These are phyloP conservation scores for Penicillium sp. DNA, from an alignment of 2,329 filamentous ascomycete species.

Conservation along the genomic window DNA sequence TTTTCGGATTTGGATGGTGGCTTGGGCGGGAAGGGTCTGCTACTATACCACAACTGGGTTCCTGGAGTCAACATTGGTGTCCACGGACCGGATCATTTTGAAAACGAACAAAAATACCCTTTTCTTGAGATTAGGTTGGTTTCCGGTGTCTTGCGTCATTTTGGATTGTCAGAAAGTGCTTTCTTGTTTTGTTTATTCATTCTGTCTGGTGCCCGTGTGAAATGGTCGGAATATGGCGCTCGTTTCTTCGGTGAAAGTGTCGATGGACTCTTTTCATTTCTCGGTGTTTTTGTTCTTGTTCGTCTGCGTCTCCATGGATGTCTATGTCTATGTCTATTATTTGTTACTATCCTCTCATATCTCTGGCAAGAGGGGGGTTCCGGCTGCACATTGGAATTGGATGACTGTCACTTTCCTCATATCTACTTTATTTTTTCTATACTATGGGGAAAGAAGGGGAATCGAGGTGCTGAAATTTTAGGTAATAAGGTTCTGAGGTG, in stretches of 20 bases:
- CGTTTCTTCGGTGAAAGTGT: not conserved
- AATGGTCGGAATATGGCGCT: slow-evolving; percentile 6
- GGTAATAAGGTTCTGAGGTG: no score
- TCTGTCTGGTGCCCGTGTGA: slow-evolving; percentile 1
- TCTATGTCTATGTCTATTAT: not conserved
- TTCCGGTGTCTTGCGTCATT: not conserved
- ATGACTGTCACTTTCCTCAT: not conserved
- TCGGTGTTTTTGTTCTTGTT: slow-evolving; percentile 2
- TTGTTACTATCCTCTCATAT: not conserved
- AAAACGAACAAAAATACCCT: not conserved
- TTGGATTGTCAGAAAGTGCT: not conserved
- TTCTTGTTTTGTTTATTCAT: not conserved
- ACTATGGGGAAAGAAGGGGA: not conserved
- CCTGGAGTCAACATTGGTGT: slow-evolving; percentile 26
- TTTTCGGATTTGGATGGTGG: slow-evolving; percentile 24
- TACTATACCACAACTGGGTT: slow-evolving; percentile 21
- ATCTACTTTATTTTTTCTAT: not conserved
- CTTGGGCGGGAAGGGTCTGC: slow-evolving; percentile 27
- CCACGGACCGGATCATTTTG: slow-evolving; percentile 2
- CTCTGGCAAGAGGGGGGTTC: not conserved
- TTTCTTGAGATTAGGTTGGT: not conserved
- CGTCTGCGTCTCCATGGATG: not conserved
- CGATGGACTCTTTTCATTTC: slow-evolving; percentile 4
- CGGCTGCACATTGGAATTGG: slow-evolving; percentile 4
- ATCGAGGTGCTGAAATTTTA: not conserved